phyloP scores from a whole-genome alignment of 305 asterid species.

The Petunia hybrid region DNA sequence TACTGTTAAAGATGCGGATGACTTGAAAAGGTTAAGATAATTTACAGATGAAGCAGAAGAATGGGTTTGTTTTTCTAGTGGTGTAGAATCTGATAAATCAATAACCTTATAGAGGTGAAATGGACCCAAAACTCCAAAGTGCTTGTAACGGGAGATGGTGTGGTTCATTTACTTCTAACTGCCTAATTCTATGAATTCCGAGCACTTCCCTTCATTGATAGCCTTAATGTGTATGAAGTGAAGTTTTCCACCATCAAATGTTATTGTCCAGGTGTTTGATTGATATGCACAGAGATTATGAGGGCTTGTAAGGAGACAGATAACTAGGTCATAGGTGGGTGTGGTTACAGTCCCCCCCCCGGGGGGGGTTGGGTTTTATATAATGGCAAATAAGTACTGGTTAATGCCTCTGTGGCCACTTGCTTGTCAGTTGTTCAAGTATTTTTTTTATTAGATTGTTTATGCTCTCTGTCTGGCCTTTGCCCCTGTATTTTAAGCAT shows the following conservation, averaged over 20 bases:
- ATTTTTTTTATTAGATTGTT: neutral
- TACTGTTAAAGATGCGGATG: neutral
- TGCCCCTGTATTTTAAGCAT: neutral
- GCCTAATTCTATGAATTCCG: neutral
- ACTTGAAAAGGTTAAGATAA: neutral
- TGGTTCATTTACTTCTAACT: slow-evolving; percentile 6
- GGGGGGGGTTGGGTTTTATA: neutral
- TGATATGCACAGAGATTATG: neutral
- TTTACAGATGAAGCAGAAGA: neutral
- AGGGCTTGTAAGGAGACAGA: neutral
- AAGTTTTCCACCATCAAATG: neutral
- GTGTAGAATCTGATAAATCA: slow-evolving; percentile 1
- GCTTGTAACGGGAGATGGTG: neutral
- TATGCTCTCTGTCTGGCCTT: neutral
- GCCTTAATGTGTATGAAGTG: neutral
- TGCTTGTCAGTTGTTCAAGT: neutral
- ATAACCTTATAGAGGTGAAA: neutral
- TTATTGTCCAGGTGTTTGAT: neutral
- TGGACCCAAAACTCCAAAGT: neutral
- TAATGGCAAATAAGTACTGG: neutral
- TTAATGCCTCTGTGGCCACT: neutral
- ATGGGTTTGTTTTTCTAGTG: neutral
- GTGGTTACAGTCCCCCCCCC: neutral
- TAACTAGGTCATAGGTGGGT: neutral
- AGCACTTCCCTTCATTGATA: neutral